Evolutionary conservation across 176 grass and related monocot species (phyloP), one percentile per base, ranked within the genome.

Genomic region (Hsuehochloa calcarea): DNA sequence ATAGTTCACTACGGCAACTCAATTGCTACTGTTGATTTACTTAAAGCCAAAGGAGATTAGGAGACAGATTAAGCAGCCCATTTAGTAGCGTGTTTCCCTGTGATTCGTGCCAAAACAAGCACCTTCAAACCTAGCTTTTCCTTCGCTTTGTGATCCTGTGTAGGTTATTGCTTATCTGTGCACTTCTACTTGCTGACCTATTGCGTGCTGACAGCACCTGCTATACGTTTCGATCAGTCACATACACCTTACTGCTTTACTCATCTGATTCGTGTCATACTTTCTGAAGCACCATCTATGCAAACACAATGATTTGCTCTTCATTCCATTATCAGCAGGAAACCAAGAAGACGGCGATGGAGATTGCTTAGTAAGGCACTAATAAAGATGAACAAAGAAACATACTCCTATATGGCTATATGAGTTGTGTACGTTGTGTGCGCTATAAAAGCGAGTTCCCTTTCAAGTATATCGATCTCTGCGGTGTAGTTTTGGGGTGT

Each of bases 221-320:
- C 60, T 40, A 15, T 83, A 37, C 26, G 80, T 73, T 83, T 35
- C 52, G 19, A 73, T 83, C 13, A 15, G 20, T 38, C 22, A 22
- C 65, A 67, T 38, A 11, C 64, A 56, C 81, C 56, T 83, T 63
- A 83, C 56, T 63, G 43, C 44, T 49, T 74, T 74, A 22, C 68
- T 10, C 61, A 49, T 63, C 55, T 49, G 55, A 49, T 50, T 74
- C 69, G 56, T 64, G 69, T 50, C 58, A 70, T 17, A 19, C 70
- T 50, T 49, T 31, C 25, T 73, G 44, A 16, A 72, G 69, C 69
- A 5, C 69, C 70, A 34, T 62, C 11, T 23, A 47, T 83, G 68
- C 19, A 35, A n/a, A 15, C 26, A 10, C 54, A 72, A 47, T 23
- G 4, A 61, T 25, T 63, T 17, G 55, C 7, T 73, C 68, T 47